Conservation (phyloP, 108 stramenopile genomes). For the Skeletonema grethae region DNA sequence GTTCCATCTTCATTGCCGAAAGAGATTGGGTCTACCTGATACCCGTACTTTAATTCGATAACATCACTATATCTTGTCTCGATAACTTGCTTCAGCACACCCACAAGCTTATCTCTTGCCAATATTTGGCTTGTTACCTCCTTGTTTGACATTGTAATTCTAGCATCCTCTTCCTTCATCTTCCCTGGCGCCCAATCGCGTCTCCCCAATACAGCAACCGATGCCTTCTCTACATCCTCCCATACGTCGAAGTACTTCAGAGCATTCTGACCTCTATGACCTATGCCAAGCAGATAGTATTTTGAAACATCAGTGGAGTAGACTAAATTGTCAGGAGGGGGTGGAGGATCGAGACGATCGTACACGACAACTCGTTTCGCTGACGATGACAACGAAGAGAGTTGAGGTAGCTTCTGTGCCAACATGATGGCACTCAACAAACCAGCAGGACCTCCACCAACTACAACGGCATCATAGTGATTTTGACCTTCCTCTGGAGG, state of each 20-base stretch:
- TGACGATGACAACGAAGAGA: background rate
- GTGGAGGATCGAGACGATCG: slow-evolving; percentile 45
- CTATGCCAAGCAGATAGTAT: slow-evolving; percentile 58
- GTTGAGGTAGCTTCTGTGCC: slow-evolving; percentile 17
- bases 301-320: slow-evolving; percentile 36
- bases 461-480: slow-evolving; percentile 30
- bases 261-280: slow-evolving; percentile 59
- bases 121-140: slow-evolving; percentile 34
- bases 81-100: slow-evolving; percentile 25
- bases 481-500: slow-evolving; percentile 3
- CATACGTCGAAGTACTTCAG: slow-evolving; percentile 46
- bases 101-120: slow-evolving; percentile 50
- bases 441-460: slow-evolving; percentile 49
- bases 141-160: slow-evolving; percentile 30
- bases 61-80: slow-evolving; percentile 16
- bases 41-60: slow-evolving; percentile 37
- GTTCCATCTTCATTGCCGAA: slow-evolving; percentile 21
- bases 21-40: slow-evolving; percentile 31
- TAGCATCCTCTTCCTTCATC: slow-evolving; percentile 28
- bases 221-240: slow-evolving; percentile 38
- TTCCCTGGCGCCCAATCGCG: slow-evolving; percentile 60
- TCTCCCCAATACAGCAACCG: slow-evolving; percentile 50
- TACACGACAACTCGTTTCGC: slow-evolving; percentile 28
- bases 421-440: slow-evolving; percentile 36
- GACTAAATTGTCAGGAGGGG: slow-evolving; percentile 16